Conservation (phyloP, 768 basidiomycete genomes). For the Artomyces pyxidatus region DNA sequence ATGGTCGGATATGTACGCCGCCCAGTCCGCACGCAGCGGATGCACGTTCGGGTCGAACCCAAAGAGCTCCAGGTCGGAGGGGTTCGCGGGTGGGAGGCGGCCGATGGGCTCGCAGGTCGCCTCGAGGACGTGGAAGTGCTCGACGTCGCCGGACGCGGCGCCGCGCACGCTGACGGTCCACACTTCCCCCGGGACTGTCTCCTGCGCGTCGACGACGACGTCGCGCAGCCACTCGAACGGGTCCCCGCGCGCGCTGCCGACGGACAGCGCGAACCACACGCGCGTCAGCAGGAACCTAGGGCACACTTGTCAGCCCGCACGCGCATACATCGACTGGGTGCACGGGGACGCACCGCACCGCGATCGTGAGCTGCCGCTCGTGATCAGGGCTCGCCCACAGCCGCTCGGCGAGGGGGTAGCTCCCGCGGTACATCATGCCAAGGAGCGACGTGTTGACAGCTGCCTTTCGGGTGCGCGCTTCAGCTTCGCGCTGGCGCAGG, state of each 20-base stretch:
- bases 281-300: slow-evolving; percentile 55
- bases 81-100: slow-evolving; percentile 15
- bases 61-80: not conserved
- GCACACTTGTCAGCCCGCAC: not conserved
- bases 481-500: slow-evolving; percentile 40
- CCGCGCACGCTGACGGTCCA: slow-evolving; percentile 39
- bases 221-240: slow-evolving; percentile 28
- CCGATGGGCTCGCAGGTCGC: slow-evolving; percentile 71
- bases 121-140: slow-evolving; percentile 54
- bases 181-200: slow-evolving; percentile 48
- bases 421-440: slow-evolving; percentile 26
- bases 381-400: slow-evolving; percentile 59
- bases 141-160: slow-evolving; percentile 8
- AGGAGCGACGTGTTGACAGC: slow-evolving; percentile 47
- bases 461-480: slow-evolving; percentile 29
- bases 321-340: not conserved
- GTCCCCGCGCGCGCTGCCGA: slow-evolving; percentile 27
- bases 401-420: slow-evolving; percentile 29
- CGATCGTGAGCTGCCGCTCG: slow-evolving; percentile 46
- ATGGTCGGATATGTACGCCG: slow-evolving; percentile 40
- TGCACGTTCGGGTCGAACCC: not conserved
- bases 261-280: slow-evolving; percentile 54
- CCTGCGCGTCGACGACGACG: slow-evolving; percentile 38
- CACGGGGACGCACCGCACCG: slow-evolving; percentile 45
- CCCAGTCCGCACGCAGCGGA: slow-evolving; percentile 55